These are phyloP conservation scores for Thymus mandschuricus DNA, from an alignment of 257 asterid genomes.

Conservation along the genomic window DNA sequence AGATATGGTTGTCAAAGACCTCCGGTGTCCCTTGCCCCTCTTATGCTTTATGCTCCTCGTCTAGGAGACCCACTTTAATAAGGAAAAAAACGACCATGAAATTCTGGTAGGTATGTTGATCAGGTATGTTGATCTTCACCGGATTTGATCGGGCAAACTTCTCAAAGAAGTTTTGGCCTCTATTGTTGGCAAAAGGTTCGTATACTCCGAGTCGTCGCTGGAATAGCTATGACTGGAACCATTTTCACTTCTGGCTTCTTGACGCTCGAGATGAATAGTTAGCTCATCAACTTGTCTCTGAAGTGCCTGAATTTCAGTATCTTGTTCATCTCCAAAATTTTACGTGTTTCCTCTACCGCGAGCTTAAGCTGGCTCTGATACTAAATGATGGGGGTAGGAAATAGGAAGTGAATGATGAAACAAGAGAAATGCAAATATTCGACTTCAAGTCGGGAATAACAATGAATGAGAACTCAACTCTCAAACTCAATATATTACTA, in stretches of 20 bases:
- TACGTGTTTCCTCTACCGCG: slow-evolving; percentile 22
- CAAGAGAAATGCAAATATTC: too few species aligned
- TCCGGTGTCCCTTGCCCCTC: too few species aligned
- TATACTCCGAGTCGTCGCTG: slow-evolving; percentile 11
- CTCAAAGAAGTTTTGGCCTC: background rate
- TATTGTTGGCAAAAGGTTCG: background rate
- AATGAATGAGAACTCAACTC: too few species aligned
- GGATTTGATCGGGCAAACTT: background rate
- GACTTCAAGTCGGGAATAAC: too few species aligned
- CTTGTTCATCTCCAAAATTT: slow-evolving; percentile 14
- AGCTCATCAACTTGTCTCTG: slow-evolving; percentile 30
- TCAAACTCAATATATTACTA: too few species aligned
- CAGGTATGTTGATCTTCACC: background rate
- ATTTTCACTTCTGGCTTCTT: slow-evolving; percentile 23
- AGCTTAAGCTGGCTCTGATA: slow-evolving; percentile 10
- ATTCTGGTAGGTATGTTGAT: background rate
- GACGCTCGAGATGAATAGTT: slow-evolving; percentile 26
- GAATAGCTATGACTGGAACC: slow-evolving; percentile 20
- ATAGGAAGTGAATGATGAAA: background rate
- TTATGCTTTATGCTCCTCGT: too few species aligned
- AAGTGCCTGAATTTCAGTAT: slow-evolving; percentile 26
- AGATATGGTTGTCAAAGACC: too few species aligned
- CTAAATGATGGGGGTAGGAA: slow-evolving; percentile 14
- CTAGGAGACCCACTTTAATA: too few species aligned
- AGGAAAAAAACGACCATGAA: slow-evolving; percentile 10